Evolutionary conservation across 352 stramenopile species (phyloP).

Genomic region (Phytophthora macrochlamydospora): DNA sequence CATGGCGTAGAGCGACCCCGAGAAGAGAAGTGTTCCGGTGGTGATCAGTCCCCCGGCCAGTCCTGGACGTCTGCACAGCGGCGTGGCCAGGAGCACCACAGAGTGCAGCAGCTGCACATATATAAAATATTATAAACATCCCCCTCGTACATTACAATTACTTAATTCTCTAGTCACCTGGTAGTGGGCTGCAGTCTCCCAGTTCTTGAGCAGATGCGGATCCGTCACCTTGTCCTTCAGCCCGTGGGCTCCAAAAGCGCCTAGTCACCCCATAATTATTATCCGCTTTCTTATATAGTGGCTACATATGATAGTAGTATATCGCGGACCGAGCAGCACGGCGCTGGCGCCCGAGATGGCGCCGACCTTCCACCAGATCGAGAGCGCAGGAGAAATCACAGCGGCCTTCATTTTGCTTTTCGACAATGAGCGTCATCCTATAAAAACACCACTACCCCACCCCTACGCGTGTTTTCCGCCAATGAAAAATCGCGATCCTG

Average conservation of each 20-base stretch:
- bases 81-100: constrained; percentile 68
- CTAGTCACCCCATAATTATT: constrained; percentile 23
- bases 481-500: constrained; percentile 14
- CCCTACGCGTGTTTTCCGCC: neutral
- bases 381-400: constrained; percentile 63
- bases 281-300: neutral
- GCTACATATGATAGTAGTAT: too few species aligned
- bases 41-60: constrained; percentile 64
- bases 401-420: constrained; percentile 51
- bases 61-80: constrained; percentile 62
- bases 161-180: constrained; percentile 40
- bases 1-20: constrained; percentile 79
- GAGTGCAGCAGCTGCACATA: constrained; percentile 66
- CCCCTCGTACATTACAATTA: neutral
- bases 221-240: constrained; percentile 73
- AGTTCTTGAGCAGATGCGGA: constrained; percentile 84
- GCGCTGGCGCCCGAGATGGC: constrained; percentile 71
- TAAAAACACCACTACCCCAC: too few species aligned
- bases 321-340: constrained; percentile 52
- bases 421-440: too few species aligned
- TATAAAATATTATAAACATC: neutral
- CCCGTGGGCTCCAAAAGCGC: constrained; percentile 79
- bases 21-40: constrained; percentile 76
- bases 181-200: constrained; percentile 83
- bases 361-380: constrained; percentile 83